Conservation (phyloP, 495 filamentous ascomycete genomes). For the Haplographium delicatum region DNA sequence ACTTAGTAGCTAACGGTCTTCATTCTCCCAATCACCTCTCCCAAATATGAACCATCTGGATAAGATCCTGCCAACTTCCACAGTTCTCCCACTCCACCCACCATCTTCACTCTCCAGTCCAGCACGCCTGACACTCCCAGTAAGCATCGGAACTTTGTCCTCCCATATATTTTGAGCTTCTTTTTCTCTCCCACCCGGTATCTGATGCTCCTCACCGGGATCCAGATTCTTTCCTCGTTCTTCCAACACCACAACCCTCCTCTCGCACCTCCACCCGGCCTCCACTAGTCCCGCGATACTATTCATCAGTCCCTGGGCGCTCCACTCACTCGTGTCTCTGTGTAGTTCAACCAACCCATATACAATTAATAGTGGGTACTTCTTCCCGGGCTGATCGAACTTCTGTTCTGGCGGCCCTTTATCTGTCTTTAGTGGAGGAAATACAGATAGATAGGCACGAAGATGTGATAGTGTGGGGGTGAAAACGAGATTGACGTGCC, state of each 20-base stretch:
- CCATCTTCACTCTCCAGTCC: slow-evolving; percentile 45
- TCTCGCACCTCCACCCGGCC: slow-evolving; percentile 38
- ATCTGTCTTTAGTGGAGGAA: background rate
- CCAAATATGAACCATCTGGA: slow-evolving; percentile 61
- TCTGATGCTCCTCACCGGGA: slow-evolving; percentile 25
- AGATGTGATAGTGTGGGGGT: slow-evolving; percentile 70
- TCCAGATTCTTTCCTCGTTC: slow-evolving; percentile 24
- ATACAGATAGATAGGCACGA: slow-evolving; percentile 60
- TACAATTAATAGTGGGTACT: slow-evolving; percentile 48
- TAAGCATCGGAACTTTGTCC: slow-evolving; percentile 58
- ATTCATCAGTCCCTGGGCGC: slow-evolving; percentile 72
- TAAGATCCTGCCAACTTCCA: slow-evolving; percentile 58
- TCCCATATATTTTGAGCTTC: slow-evolving; percentile 23
- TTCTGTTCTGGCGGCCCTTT: background rate
- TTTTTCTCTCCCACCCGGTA: slow-evolving; percentile 6
- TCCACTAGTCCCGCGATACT: slow-evolving; percentile 66
- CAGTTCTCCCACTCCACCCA: slow-evolving; percentile 60
- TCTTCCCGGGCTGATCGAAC: slow-evolving; percentile 13
- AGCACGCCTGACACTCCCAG: slow-evolving; percentile 44
- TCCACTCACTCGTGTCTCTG: slow-evolving; percentile 70
- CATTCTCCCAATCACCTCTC: slow-evolving; percentile 11
- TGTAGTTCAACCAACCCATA: slow-evolving; percentile 66
- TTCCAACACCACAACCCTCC: slow-evolving; percentile 19
- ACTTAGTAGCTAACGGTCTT: background rate
- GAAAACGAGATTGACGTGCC: slow-evolving; percentile 62